A percentile compares a stretch with the other conserved stretches of the same genome.
Conservation (phyloP, 1,284 basidiomycete species). For the Nidula niveotomentosa region DNA sequence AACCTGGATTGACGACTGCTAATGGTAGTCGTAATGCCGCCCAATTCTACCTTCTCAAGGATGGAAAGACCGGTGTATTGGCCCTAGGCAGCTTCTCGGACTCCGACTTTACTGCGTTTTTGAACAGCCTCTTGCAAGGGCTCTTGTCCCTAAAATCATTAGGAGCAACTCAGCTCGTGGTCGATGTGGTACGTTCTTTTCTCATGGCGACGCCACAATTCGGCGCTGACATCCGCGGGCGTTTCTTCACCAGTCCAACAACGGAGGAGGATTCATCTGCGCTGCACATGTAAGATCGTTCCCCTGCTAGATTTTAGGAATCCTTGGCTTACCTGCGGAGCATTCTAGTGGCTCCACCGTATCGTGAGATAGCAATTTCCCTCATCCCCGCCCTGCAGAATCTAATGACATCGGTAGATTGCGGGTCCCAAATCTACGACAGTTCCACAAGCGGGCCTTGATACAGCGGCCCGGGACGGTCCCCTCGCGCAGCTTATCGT, state of each 20-base stretch:
- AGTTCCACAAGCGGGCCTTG: constrained; percentile 55
- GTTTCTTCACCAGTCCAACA: constrained; percentile 45
- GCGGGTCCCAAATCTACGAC: constrained; percentile 53
- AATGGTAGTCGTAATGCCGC: constrained; percentile 48
- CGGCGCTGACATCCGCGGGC: background rate
- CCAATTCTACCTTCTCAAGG: constrained; percentile 54
- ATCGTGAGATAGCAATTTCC: constrained; percentile 37
- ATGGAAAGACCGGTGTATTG: constrained; percentile 56
- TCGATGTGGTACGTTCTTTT: constrained; percentile 48
- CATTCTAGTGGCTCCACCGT: constrained; percentile 57
- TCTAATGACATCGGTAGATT: constrained; percentile 33
- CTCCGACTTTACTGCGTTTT: constrained; percentile 36
- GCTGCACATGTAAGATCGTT: constrained; percentile 48
- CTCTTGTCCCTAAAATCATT: constrained; percentile 44
- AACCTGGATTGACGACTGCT: constrained; percentile 37
- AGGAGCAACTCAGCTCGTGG: constrained; percentile 53
- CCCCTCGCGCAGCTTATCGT: constrained; percentile 55
- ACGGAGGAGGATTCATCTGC: constrained; percentile 64
- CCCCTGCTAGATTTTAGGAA: constrained; percentile 1
- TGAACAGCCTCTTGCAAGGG: constrained; percentile 45
- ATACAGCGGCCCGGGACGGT: constrained; percentile 53
- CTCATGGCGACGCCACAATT: background rate
- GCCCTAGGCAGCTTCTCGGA: constrained; percentile 61
- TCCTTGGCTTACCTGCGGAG: constrained; percentile 1
- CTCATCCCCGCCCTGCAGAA: background rate